Evolutionary conservation across 73 alveolate species (phyloP).

Genomic region (Paramecium sexaurelia): DNA sequence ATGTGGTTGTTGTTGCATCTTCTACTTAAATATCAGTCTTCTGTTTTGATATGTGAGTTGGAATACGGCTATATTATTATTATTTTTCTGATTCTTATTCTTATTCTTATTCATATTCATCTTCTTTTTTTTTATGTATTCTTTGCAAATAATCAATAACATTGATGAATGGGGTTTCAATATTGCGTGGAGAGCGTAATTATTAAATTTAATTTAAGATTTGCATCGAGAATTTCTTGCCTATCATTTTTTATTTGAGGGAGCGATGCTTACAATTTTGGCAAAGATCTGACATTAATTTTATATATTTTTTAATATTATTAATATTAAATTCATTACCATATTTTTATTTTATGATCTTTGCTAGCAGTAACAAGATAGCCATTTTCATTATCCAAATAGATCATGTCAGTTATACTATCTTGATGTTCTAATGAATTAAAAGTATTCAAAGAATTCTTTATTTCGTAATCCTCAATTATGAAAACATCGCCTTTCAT

Average conservation of each 20-base stretch:
- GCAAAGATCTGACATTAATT: constrained; percentile 3
- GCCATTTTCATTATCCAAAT: background rate
- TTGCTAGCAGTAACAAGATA: constrained; percentile 12
- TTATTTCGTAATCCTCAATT: background rate
- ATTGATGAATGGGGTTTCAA: background rate
- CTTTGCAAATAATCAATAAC: background rate
- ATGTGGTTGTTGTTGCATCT: constrained; percentile 15
- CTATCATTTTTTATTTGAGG: background rate
- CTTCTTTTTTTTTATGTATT: background rate
- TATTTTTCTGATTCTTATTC: background rate
- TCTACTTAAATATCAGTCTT: background rate
- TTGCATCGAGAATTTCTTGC: background rate
- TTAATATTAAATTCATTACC: constrained; percentile 34
- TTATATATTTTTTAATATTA: background rate
- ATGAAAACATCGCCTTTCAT: constrained; percentile 11
- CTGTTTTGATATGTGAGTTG: background rate
- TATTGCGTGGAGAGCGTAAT: background rate
- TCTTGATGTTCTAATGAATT: constrained; percentile 4
- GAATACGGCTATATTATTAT: background rate
- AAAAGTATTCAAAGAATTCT: background rate
- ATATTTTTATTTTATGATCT: constrained; percentile 44
- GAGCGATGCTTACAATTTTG: constrained; percentile 14
- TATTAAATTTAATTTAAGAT: background rate
- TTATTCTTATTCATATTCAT: background rate
- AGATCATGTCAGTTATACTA: constrained; percentile 48